Conservation (phyloP, 257 asterid species). For the Fraxinus americana region DNA sequence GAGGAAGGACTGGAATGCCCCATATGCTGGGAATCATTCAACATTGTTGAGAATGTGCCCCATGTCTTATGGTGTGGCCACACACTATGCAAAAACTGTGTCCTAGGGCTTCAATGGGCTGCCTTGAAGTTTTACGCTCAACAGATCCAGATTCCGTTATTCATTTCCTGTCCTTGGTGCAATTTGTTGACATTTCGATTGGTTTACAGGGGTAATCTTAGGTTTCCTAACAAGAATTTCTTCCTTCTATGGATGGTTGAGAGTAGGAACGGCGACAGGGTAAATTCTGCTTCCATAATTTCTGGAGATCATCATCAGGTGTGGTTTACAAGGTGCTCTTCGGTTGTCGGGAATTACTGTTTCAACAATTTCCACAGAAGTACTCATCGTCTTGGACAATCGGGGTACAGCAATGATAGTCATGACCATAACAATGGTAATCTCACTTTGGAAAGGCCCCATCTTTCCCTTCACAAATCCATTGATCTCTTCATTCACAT, state of each 20-base stretch:
- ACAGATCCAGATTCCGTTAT: constrained; percentile 70
- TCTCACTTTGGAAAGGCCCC: constrained; percentile 49
- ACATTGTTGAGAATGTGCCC: constrained; percentile 91
- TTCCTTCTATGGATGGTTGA: constrained; percentile 95
- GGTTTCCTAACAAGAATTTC: constrained; percentile 79
- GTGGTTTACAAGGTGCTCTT: constrained; percentile 47
- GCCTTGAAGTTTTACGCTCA: constrained; percentile 63
- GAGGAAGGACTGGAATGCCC: constrained; percentile 93
- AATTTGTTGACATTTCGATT: constrained; percentile 74
- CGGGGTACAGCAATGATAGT: constrained; percentile 31
- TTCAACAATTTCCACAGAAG: constrained; percentile 42
- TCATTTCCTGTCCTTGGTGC: constrained; percentile 94
- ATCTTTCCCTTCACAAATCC: constrained; percentile 63
- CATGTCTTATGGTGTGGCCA: constrained; percentile 95
- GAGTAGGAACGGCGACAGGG: constrained; percentile 82
- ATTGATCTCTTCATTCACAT: constrained; percentile 66
- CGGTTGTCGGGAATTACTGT: constrained; percentile 36
- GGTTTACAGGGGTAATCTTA: constrained; percentile 67
- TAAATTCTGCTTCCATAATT: constrained; percentile 43
- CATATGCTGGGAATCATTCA: constrained; percentile 92
- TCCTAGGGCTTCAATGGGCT: constrained; percentile 71
- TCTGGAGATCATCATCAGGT: constrained; percentile 50
- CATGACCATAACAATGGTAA: constrained; percentile 25
- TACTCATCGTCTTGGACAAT: constrained; percentile 39
- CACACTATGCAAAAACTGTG: constrained; percentile 84